A percentile compares a stretch with the other conserved stretches of the same genome.
Evolutionary conservation across 805 yeast genomes (phyloP).

Genomic region (Yamadazyma olivae): DNA sequence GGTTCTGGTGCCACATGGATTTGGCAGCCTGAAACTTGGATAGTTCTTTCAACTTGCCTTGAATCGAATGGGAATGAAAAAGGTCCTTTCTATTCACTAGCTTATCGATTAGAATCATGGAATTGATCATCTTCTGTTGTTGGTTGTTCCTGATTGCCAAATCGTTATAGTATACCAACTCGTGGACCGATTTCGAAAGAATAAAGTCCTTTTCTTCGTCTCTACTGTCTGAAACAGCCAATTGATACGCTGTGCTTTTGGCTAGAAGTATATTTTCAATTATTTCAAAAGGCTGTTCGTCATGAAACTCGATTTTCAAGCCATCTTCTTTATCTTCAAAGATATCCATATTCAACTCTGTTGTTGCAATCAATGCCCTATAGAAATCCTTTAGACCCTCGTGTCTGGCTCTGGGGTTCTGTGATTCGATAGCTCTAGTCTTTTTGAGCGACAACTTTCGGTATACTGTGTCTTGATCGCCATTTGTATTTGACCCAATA

Average conservation of each 20-base stretch:
- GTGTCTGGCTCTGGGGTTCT: constrained; percentile 4
- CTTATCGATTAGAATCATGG: constrained; percentile 44
- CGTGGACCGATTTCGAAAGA: constrained; percentile 25
- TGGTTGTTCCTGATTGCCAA: constrained; percentile 34
- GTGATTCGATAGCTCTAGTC: neutral
- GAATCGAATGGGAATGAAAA: neutral
- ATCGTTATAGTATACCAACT: constrained; percentile 41
- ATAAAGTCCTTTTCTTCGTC: constrained; percentile 12
- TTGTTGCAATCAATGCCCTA: neutral
- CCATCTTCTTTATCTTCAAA: neutral
- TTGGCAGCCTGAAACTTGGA: constrained; percentile 52
- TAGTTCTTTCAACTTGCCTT: constrained; percentile 1
- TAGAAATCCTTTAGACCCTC: constrained; percentile 1
- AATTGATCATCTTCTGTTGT: constrained; percentile 49
- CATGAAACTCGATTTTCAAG: neutral
- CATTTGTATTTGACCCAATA: neutral
- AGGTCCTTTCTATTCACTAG: constrained; percentile 19
- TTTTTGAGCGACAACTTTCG: too few relatives aligned
- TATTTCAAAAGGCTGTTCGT: constrained; percentile 1
- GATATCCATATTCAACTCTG: neutral
- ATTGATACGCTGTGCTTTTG: constrained; percentile 36
- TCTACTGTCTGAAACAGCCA: constrained; percentile 15
- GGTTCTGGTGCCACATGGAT: constrained; percentile 64
- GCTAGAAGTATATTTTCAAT: constrained; percentile 43
- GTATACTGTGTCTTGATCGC: neutral